Conservation (phyloP, 768 basidiomycete genomes). For the Scleroderma citrinum region DNA sequence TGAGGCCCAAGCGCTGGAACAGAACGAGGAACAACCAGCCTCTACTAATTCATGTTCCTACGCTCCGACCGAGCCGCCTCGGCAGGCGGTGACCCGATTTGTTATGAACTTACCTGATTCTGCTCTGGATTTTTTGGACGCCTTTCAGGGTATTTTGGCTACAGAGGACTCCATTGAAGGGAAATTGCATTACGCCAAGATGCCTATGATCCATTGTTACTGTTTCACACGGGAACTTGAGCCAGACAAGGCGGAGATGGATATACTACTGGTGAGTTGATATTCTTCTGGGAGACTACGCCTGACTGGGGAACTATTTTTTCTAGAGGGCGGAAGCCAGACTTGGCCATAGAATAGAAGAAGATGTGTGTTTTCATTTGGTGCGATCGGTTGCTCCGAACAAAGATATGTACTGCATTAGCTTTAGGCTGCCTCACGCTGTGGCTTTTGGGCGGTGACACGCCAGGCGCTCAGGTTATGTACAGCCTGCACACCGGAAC, state of each 20-base stretch:
- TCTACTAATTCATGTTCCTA: slow-evolving; percentile 3
- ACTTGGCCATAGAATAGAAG: slow-evolving; percentile 49
- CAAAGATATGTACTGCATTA: slow-evolving; percentile 98
- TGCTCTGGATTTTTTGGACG: slow-evolving; percentile 84
- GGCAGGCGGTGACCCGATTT: slow-evolving; percentile 70
- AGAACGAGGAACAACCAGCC: neutral
- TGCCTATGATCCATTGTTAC: slow-evolving; percentile 94
- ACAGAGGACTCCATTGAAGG: slow-evolving; percentile 29
- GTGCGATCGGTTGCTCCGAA: slow-evolving; percentile 93
- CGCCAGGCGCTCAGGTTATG: no score
- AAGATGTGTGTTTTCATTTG: slow-evolving; percentile 53
- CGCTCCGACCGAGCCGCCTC: slow-evolving; percentile 25
- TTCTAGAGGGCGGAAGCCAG: slow-evolving; percentile 65
- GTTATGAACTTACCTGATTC: slow-evolving; percentile 98
- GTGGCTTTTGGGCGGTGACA: slow-evolving; percentile 30
- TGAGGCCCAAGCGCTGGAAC: slow-evolving; percentile 30
- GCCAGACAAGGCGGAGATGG: slow-evolving; percentile 55
- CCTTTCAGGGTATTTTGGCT: slow-evolving; percentile 70
- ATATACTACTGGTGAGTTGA: slow-evolving; percentile 71
- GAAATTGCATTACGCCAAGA: slow-evolving; percentile 41
- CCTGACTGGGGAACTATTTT: slow-evolving; percentile 15
- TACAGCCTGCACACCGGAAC: no score
- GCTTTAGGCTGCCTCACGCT: slow-evolving; percentile 63
- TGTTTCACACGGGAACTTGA: slow-evolving; percentile 91
- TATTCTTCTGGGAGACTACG: slow-evolving; percentile 1